Conservation (phyloP, 805 yeast genomes). For the Kurtzmaniella fragi region DNA sequence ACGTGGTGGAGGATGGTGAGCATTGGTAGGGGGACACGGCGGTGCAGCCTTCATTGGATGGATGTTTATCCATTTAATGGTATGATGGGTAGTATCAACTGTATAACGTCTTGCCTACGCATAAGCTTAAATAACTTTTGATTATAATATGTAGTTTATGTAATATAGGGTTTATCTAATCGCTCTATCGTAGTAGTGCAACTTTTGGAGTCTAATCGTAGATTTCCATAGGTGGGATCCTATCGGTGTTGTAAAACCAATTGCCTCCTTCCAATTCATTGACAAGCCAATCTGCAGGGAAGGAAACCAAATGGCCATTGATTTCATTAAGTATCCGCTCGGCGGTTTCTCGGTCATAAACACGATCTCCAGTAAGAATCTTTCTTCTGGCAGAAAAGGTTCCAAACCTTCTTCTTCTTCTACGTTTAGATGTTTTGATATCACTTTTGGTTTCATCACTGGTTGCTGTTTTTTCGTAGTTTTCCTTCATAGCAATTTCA, state of each 20-base stretch:
- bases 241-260: constrained; percentile 93
- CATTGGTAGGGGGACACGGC: too few relatives aligned
- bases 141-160: too few relatives aligned
- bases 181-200: too few relatives aligned
- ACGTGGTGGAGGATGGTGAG: too few relatives aligned
- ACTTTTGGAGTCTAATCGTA: constrained; percentile 62
- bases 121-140: too few relatives aligned
- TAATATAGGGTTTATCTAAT: too few relatives aligned
- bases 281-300: constrained; percentile 87
- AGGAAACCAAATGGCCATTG: constrained; percentile 84
- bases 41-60: too few relatives aligned
- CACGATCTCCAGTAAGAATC: constrained; percentile 38
- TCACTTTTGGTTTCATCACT: background rate
- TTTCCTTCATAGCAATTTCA: constrained; percentile 1
- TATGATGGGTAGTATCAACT: too few relatives aligned
- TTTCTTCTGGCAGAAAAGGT: constrained; percentile 32
- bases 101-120: too few relatives aligned
- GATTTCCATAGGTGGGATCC: constrained; percentile 92
- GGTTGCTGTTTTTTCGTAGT: background rate
- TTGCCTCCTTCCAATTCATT: constrained; percentile 86
- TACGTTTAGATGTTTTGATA: constrained; percentile 12
- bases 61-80: too few relatives aligned
- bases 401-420: constrained; percentile 31
- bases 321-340: constrained; percentile 65
- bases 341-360: constrained; percentile 72